Evolutionary conservation across 176 grass and related monocot genomes (phyloP).

Genomic region (Panicum miliaceum): DNA sequence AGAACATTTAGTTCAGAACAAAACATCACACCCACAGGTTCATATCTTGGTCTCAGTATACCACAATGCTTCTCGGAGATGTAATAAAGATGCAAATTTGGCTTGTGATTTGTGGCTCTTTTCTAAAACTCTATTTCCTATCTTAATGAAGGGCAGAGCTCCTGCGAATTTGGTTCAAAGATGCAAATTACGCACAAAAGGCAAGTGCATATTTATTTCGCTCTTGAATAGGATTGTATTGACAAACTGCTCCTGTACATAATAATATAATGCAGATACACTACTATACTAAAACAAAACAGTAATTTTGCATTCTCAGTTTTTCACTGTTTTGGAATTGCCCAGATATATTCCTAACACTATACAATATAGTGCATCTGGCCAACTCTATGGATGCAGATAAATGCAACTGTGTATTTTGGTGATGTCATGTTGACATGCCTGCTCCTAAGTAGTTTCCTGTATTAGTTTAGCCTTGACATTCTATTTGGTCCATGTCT

Average conservation of each 20-base stretch:
- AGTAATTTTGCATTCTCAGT: background rate
- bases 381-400: background rate
- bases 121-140: no score
- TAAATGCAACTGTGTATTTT: background rate
- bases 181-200: conserved; percentile 3
- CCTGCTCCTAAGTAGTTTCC: background rate
- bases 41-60: background rate
- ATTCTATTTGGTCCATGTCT: background rate
- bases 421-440: conserved; percentile 4
- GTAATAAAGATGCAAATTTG: background rate
- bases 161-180: no score
- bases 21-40: conserved; percentile 2
- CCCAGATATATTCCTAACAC: background rate
- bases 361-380: conserved; percentile 11
- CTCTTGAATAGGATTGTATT: background rate
- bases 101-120: no score
- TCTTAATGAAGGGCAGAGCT: no score
- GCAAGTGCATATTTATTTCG: background rate
- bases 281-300: conserved; percentile 14
- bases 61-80: background rate
- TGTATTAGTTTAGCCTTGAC: background rate
- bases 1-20: background rate
- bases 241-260: conserved; percentile 16
- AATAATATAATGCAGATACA: background rate
- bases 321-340: background rate